Percentiles rank a stretch among this genome's conserved stretches.
phyloP scores from a whole-genome alignment of 106 monocot species.

The Acanthochlamys bracteata region DNA sequence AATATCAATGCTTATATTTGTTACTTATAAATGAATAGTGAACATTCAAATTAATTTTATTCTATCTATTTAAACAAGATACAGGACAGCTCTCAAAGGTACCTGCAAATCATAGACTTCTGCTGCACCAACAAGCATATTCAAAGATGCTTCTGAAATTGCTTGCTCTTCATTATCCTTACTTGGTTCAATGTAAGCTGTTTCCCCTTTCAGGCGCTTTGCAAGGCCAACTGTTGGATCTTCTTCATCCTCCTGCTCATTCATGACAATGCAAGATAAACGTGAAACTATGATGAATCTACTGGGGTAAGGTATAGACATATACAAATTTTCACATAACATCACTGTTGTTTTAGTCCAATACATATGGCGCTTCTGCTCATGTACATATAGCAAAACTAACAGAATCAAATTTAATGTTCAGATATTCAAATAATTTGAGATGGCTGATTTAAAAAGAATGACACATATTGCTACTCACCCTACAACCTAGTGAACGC shows the following conservation, averaged over 20 bases:
- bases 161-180: constrained; percentile 69
- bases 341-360: too few relatives aligned
- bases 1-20: too few relatives aligned
- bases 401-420: too few relatives aligned
- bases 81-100: background rate
- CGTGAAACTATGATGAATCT: too few relatives aligned
- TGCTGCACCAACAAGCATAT: constrained; percentile 75
- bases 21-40: background rate
- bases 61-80: background rate
- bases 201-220: constrained; percentile 30
- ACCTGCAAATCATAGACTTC: constrained; percentile 63
- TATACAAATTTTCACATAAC: too few relatives aligned
- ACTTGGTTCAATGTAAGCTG: constrained; percentile 48
- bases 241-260: constrained; percentile 16
- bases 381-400: too few relatives aligned
- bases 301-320: too few relatives aligned
- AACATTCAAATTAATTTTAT: background rate
- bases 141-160: constrained; percentile 61
- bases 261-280: too few relatives aligned
- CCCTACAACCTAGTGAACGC: constrained; percentile 38
- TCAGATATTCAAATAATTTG: too few relatives aligned
- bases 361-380: too few relatives aligned
- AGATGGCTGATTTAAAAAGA: too few relatives aligned
- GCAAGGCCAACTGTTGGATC: constrained; percentile 32
- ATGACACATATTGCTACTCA: constrained; percentile 13